phyloP scores from a whole-genome alignment of 176 grass and related monocot genomes.

The Coix lacrymajobi region DNA sequence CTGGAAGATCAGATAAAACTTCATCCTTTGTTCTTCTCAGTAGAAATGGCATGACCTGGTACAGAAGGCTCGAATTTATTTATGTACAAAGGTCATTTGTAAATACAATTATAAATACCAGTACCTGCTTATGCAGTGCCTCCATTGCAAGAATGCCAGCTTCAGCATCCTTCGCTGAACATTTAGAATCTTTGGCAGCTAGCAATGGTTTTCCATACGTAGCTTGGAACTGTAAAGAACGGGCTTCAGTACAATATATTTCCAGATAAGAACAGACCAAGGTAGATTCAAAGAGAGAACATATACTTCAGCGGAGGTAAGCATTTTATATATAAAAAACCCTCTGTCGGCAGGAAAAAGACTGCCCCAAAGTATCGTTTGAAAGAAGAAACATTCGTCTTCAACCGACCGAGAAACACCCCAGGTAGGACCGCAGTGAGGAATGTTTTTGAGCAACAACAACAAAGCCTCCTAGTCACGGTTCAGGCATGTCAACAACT shows the following conservation, averaged over 20 bases:
- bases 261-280: constrained; percentile 8
- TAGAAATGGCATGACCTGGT: constrained; percentile 98
- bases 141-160: constrained; percentile 99
- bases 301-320: background rate
- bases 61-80: constrained; percentile 18
- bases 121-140: constrained; percentile 97
- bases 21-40: constrained; percentile 98
- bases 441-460: too few relatives aligned
- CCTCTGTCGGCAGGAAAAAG: background rate
- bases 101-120: constrained; percentile 5
- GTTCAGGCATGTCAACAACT: too few relatives aligned
- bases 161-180: constrained; percentile 98
- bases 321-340: background rate
- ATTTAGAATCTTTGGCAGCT: constrained; percentile 96
- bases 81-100: background rate
- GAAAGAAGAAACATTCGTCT: background rate
- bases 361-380: background rate
- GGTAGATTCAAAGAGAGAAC: background rate
- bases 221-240: constrained; percentile 66
- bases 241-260: background rate
- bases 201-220: constrained; percentile 96
- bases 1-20: constrained; percentile 96
- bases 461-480: too few relatives aligned
- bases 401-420: background rate
- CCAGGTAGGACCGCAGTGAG: too few relatives aligned